Evolutionary conservation across 768 basidiomycete genomes (phyloP).

Genomic region (Suillus bovinus): DNA sequence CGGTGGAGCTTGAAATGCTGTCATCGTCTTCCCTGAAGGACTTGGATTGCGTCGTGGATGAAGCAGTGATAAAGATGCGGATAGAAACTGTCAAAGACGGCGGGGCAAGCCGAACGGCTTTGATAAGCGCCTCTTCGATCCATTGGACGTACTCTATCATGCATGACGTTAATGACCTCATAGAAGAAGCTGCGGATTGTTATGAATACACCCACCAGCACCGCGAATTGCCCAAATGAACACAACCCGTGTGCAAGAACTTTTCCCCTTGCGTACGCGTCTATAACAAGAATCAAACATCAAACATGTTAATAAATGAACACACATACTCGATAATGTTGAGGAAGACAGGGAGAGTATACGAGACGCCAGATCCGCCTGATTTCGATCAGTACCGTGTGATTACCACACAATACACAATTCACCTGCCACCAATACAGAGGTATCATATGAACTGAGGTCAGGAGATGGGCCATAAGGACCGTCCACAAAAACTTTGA

Average conservation of each 20-base stretch:
- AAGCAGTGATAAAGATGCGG: constrained; percentile 42
- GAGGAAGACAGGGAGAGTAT: constrained; percentile 45
- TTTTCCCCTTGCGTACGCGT: constrained; percentile 20
- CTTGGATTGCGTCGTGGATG: background rate
- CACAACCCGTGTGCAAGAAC: constrained; percentile 38
- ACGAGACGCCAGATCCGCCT: constrained; percentile 55
- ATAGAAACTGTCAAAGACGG: constrained; percentile 36
- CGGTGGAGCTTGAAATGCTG: constrained; percentile 15
- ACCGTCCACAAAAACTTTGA: constrained; percentile 57
- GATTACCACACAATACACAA: background rate
- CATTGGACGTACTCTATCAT: constrained; percentile 41
- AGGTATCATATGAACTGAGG: constrained; percentile 42
- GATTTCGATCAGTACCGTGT: background rate
- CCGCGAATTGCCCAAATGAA: constrained; percentile 56
- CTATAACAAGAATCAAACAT: constrained; percentile 13
- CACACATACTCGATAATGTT: constrained; percentile 42
- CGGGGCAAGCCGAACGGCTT: constrained; percentile 32
- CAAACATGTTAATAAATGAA: no score
- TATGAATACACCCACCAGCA: constrained; percentile 32
- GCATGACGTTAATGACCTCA: background rate
- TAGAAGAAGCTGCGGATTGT: background rate
- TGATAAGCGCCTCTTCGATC: constrained; percentile 42
- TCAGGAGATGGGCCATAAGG: constrained; percentile 52
- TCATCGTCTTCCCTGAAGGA: constrained; percentile 17
- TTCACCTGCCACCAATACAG: constrained; percentile 52